Evolutionary conservation across 352 stramenopile species (phyloP), one percentile per base, ranked within the genome.

Genomic region (Globisporangium orthogonon): DNA sequence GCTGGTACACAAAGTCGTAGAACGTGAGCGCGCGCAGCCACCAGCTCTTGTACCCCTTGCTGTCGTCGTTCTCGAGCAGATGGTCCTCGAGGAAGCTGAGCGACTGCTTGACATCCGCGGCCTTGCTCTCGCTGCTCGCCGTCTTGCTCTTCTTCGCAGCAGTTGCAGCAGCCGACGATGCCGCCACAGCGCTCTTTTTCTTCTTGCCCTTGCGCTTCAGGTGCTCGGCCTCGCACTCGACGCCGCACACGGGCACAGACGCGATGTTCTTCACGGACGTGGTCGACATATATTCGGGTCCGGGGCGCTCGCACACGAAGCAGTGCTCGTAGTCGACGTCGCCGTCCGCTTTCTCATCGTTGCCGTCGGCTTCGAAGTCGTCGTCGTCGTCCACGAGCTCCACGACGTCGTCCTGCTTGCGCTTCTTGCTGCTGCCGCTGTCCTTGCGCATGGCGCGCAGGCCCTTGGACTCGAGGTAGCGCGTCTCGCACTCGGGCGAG

Each of bases 1-100:
- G 83, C 56, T 93, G 83, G 60, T 91, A 93, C 44, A 90, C 78
- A 60, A 89, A 93, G 61, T 93, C 81, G 64, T 90, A 93, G 58
- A 89, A 91, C 37, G 83, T 83, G 17, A 93, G 62, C 13, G 83
- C 83, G 30, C 83, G 80, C 37, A 89, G 76, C 83, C 83, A 93
- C 83, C 83, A 93, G 59, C 83, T 93, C 60, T 89, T 91, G 64
- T 91, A 89, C n/a, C 77, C 76, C 51, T 87, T 87, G 56, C 70
- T 70, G 46, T 87, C 71, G 14, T 85, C 78, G 39, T 66, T 82
- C 44, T 85, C 76, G 33, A 89, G 76, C 52, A 91, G 64, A 50
- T 91, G 81, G 45, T 91, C 81, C 41, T 82, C 75, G 45, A 91
- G 56, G 35, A 89, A 89, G 50, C 80, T 91, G 28, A 91, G 81